Evolutionary conservation across 2,329 filamentous ascomycete genomes (phyloP), one percentile per base, ranked within the genome.

Genomic region (Fusarium dlaminii): DNA sequence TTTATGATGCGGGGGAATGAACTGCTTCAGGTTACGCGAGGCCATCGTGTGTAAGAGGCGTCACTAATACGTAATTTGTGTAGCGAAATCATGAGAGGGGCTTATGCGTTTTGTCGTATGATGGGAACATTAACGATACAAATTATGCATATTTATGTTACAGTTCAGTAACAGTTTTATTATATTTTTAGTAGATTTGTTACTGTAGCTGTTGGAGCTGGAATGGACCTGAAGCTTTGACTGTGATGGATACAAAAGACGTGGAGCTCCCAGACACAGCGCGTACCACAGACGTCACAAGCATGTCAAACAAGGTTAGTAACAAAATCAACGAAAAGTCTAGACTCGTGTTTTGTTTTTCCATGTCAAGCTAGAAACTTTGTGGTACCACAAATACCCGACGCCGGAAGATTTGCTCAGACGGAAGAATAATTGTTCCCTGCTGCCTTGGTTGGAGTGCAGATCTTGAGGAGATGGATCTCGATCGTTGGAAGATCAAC

Each of bases 61-160:
- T 78, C 76, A 78, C 76, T 42, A 73, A 67, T 52, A 77, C 76
- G 76, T 78, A 78, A 78, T 76, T 40, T 49, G 59, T 55, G 62
- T 63, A 55, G 62, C 58, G 32, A 65, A 65, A 42, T 51, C 32
- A 36, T 24, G 45, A 42, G 67, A 46, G 22, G 49, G 59, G 42
- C 46, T n/a, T n/a, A 49, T 60, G 62, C 57, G 63, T 61, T 57
- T 65, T 67, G 29, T 71, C 60, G 43, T 51, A 27, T 60, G 59
- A 68, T 55, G 20, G 8, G 15, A 39, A 55, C 22, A 30, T 37
- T 22, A 7, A 30, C 42, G 45, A 46, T 42, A 34, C 40, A 11
- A 32, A n/a, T 46, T 40, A 40, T 18, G 27, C 30, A 54, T 40
- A 66, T 42, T 37, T 15, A 34, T 37, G 61, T 24, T 14, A 2